Evolutionary conservation across 192 early-diverging fungal species (phyloP), one percentile per base, ranked within the genome.

Genomic region (Rhizoclosmatium globosum): DNA sequence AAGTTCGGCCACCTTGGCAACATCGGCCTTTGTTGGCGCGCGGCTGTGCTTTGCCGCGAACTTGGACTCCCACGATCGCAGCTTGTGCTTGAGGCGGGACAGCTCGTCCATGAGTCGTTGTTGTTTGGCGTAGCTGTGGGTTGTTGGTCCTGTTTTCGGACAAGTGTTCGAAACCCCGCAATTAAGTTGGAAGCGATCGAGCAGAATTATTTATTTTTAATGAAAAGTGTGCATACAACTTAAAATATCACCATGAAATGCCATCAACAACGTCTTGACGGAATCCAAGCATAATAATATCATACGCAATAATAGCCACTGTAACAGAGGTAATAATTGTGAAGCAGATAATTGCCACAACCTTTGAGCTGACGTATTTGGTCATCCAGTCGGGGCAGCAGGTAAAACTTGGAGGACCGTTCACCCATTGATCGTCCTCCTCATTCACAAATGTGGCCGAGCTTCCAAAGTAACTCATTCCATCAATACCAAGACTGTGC

Each of bases 281-380:
- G 9, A 73, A 23, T 23, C 79, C 89, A 15, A 90, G 71, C 45
- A 84, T 47, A 2, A 86, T 81, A 76, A 92, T 81, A 73, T 90
- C 87, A 60, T 88, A 88, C 13, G 86, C 62, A 50, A 92, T 81
- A 45, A 90, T 85, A 39, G 81, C 83, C 4, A 86, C 48, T 65
- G 89, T 75, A 43, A 85, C 61, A 21, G 80, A 23, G 39, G 82
- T 78, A 48, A 83, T 79, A 7, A 88, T 41, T 21, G 43, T 45
- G 9, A 86, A 48, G 47, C 79, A 53, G 50, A 64, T 41, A 43
- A 74, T 78, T 62, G 85, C 81, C 62, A 85, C 69, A 45, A 57
- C 61, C 62, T 53, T 80, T 56, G 84, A 65, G 31, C 64, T 79
- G 43, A 85, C 69, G 21, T 71, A 61, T 57, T 75, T 73, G 47